Percentiles rank a stretch among this genome's conserved stretches.
These are phyloP conservation scores for Vigna reflexopilosa DNA, from an alignment of 306 rosid genomes.

Conservation along the genomic window DNA sequence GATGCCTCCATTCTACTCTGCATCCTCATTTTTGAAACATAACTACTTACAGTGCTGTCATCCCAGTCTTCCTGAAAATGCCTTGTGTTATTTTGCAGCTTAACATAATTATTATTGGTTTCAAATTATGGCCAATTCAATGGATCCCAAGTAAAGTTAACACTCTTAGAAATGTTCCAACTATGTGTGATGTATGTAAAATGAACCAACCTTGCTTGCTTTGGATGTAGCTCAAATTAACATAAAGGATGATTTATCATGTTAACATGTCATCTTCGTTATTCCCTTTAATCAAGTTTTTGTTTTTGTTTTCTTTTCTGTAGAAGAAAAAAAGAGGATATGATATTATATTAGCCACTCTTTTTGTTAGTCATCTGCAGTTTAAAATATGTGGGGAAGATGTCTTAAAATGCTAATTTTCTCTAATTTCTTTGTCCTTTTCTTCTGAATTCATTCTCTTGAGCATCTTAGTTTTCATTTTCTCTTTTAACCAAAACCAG, in stretches of 20 bases:
- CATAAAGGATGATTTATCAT: slow-evolving; percentile 1
- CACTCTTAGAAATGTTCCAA: slow-evolving; percentile 3
- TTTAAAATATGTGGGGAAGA: not conserved
- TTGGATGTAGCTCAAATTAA: not conserved
- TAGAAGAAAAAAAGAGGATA: not conserved
- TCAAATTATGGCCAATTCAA: slow-evolving; percentile 8
- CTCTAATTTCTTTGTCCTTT: slow-evolving; percentile 28
- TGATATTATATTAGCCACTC: slow-evolving; percentile 24
- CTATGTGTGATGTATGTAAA: slow-evolving; percentile 5
- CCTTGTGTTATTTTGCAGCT: slow-evolving; percentile 9
- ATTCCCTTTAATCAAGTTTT: not conserved
- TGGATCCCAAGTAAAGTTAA: not conserved
- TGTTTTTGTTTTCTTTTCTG: not conserved
- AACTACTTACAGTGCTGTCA: slow-evolving; percentile 93
- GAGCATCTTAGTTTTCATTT: slow-evolving; percentile 4
- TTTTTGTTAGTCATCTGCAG: slow-evolving; percentile 12
- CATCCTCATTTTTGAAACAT: slow-evolving; percentile 77
- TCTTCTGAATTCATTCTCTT: slow-evolving; percentile 24
- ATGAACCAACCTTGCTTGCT: not conserved
- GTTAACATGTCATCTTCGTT: slow-evolving; percentile 27
- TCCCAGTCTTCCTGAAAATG: slow-evolving; percentile 92
- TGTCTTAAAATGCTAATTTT: slow-evolving; percentile 17
- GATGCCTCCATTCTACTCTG: slow-evolving; percentile 89
- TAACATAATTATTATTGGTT: slow-evolving; percentile 19
- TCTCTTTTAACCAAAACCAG: slow-evolving; percentile 17